Evolutionary conservation across 75 land plant species (phyloP).

Genomic region (Gnetum montanum): DNA sequence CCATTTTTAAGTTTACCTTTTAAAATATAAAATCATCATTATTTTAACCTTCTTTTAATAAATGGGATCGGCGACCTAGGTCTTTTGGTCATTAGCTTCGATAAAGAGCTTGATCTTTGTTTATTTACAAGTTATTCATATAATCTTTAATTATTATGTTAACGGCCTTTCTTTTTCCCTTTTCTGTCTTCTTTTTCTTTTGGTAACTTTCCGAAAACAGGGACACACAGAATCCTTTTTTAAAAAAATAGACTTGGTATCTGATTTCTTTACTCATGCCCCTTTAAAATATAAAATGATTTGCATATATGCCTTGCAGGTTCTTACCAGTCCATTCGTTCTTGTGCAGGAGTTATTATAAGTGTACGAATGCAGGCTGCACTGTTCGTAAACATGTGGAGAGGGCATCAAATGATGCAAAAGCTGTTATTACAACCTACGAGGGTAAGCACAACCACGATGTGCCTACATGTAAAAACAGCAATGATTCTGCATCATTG

Average conservation of each 20-base stretch:
- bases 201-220: not conserved
- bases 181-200: not conserved
- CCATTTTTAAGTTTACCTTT: too few relatives aligned
- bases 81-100: too few relatives aligned
- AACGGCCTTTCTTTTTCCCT: not conserved
- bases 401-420: constrained; percentile 18
- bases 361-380: constrained; percentile 23
- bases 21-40: too few relatives aligned
- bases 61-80: too few relatives aligned
- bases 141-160: not conserved
- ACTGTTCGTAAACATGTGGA: constrained; percentile 29
- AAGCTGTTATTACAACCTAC: constrained; percentile 26
- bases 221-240: not conserved
- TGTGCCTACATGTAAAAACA: constrained; percentile 17
- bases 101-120: too few relatives aligned
- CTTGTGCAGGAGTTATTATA: constrained; percentile 27
- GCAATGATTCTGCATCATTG: constrained; percentile 6
- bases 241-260: too few relatives aligned
- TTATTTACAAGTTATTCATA: too few relatives aligned
- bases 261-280: not conserved
- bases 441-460: constrained; percentile 28
- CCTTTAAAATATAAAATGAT: not conserved
- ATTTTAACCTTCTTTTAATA: too few relatives aligned
- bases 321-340: not conserved
- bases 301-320: not conserved